Base-by-base conservation (phyloP, 345 rosid genomes). In the Populus deltoides region DNA sequence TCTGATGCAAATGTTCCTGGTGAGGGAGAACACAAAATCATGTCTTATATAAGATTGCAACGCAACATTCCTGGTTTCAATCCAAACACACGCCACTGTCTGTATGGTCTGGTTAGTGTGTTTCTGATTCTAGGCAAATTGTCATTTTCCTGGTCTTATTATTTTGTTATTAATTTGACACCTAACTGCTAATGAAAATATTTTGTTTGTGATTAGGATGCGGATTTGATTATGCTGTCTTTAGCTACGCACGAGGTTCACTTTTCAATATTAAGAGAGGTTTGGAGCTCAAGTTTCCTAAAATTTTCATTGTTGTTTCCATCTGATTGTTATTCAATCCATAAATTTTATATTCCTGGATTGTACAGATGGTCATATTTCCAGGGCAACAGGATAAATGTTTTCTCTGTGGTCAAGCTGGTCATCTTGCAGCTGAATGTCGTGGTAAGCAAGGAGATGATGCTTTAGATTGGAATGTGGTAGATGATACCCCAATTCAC, bases 251-350 rank as follows among this genome's bases (percentile, higher is more conserved):
- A 97, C 69, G 99, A 97, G 88, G 80, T 97, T 90, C 98, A 97
- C 89, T 97, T 94, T 83, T 97, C 99, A 74, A 90, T 97, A 71
- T 86, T 97, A 79, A 91, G 98, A 88, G 99, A 97, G 99, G 99
- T 97, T 10, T 55, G 83, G 74, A 24, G 35, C 38, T 47, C 74
- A 18, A 45, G 72, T 76, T 70, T 76, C 33, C 36, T 72, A 84
- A 71, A 66, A 53, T 71, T 59, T 45, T 25, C 18, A 39, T 69
- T 70, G 33, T 66, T 36, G 11, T 47, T 79, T 51, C 45, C 75
- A 38, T 39, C 38, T 16, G 29, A 33, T 36, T 62, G 5, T 72
- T 61, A 43, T 22, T 41, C 35, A 45, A 66, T 61, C 83, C 43
- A 68, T 20, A 73, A 41, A 38, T 38, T 65, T 73, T 62, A 29